Evolutionary conservation across 768 basidiomycete species (phyloP), one percentile per base, ranked within the genome.

Genomic region (Scleroderma citrinum): DNA sequence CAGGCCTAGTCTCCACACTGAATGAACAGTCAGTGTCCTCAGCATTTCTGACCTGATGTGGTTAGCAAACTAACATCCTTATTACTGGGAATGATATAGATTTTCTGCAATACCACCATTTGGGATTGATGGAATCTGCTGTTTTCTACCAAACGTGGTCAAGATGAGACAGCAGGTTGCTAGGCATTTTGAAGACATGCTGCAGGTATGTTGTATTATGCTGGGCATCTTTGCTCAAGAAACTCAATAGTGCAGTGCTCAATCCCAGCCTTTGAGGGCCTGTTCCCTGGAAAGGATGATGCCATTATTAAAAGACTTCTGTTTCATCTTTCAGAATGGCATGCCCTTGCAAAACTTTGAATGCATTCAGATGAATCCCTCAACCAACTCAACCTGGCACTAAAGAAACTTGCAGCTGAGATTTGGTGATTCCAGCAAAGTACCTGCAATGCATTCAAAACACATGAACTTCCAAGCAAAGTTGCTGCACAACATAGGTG

Each of bases 121-220:
- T 42, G 64, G 64, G 0, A 37, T 47, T 3, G 41, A 52, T 5
- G 65, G 67, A 0, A 76, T 77, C 7, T 61, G 67, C 0, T 47
- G 54, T 11, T 76, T 76, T 46, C 41, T 54, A 16, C 44, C 39
- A 0, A 71, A 73, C 49, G 59, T 66, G 1, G 65, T 69, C 0
- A 65, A 64, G 14, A 64, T 72, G 62, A 67, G 66, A 34, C 63
- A 69, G 26, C 47, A 67, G 3, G 67, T 68, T 7, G 75, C 64
- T 1, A 54, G 66, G 0, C 68, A 76, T 40, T 76, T 69, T 45
- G 70, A 76, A 44, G 72, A 77, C 35, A 49, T 75, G 1, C 56
- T 76, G 0, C 73, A 76, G 64, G 75, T 56, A 19, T 19, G 38
- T 39, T 20, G 7, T 20, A 11, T 4, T 29, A 4, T 11, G n/a